A percentile compares a stretch with the other conserved stretches of the same genome.
Conservation (phyloP, 1,139 yeast genomes). For the Groenewaldozyma auringiensis region DNA sequence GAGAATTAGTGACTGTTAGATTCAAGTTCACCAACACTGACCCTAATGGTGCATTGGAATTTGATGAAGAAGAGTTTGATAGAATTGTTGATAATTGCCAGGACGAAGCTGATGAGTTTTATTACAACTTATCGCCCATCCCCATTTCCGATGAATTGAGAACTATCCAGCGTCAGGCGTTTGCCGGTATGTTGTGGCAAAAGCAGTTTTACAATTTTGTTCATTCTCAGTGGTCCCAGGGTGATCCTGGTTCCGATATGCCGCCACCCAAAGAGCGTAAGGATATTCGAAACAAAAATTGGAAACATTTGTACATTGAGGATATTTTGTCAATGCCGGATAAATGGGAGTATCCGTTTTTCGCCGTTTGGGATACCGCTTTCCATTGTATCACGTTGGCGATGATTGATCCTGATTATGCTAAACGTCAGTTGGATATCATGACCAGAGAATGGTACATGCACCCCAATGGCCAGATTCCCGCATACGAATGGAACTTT, state of each 20-base stretch:
- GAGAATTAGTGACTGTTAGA: constrained; percentile 82
- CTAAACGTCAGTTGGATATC: constrained; percentile 81
- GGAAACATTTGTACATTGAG: constrained; percentile 87
- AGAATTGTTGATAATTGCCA: constrained; percentile 64
- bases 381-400: constrained; percentile 94
- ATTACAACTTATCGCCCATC: constrained; percentile 82
- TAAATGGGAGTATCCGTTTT: constrained; percentile 95
- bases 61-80: constrained; percentile 77
- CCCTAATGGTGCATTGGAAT: constrained; percentile 33
- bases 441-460: constrained; percentile 94
- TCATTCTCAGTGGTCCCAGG: constrained; percentile 81
- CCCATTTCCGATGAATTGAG: constrained; percentile 80
- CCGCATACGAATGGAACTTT: constrained; percentile 97
- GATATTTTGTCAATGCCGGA: constrained; percentile 89
- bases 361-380: constrained; percentile 97
- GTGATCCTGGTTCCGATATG: constrained; percentile 71
- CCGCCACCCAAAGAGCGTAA: constrained; percentile 72
- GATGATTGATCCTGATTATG: constrained; percentile 91
- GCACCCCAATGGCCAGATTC: constrained; percentile 98
- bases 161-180: constrained; percentile 86
- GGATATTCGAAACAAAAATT: constrained; percentile 74
- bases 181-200: constrained; percentile 91
- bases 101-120: constrained; percentile 89
- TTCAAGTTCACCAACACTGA: constrained; percentile 53
- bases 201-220: constrained; percentile 88